These are phyloP conservation scores for Yarrowia osloensis DNA, from an alignment of 805 yeast genomes.

Conservation along the genomic window DNA sequence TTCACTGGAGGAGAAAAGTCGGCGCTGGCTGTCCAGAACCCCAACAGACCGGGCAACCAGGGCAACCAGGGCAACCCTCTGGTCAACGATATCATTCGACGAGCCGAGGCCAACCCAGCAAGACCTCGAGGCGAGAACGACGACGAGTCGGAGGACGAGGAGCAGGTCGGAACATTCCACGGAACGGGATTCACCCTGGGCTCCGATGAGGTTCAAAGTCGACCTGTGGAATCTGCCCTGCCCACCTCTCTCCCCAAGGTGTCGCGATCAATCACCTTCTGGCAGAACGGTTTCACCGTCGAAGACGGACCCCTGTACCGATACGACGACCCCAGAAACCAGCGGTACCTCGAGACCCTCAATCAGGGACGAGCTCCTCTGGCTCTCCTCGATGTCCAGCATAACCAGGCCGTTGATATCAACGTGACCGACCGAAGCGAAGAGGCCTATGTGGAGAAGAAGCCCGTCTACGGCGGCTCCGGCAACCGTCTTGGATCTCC, in stretches of 20 bases:
- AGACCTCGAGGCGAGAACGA: conserved; percentile 28
- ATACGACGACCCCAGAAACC: conserved; percentile 92
- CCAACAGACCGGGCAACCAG: conserved; percentile 43
- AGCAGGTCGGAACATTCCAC: conserved; percentile 34
- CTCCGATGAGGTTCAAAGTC: conserved; percentile 37
- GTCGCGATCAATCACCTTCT: conserved; percentile 81
- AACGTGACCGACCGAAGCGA: conserved; percentile 77
- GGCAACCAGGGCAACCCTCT: conserved; percentile 35
- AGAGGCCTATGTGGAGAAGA: conserved; percentile 77
- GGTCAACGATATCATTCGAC: conserved; percentile 43
- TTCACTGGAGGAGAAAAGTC: conserved; percentile 71
- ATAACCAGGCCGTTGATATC: conserved; percentile 93
- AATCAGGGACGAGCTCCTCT: conserved; percentile 91
- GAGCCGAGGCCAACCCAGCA: conserved; percentile 38
- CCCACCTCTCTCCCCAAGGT: conserved; percentile 49
- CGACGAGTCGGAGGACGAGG: conserved; percentile 36
- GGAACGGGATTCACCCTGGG: conserved; percentile 45
- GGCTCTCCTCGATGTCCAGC: conserved; percentile 73
- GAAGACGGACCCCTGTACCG: conserved; percentile 86
- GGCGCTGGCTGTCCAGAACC: conserved; percentile 75
- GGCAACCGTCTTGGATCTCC: conserved; percentile 92
- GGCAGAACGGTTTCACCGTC: conserved; percentile 95
- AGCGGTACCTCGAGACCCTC: conserved; percentile 72
- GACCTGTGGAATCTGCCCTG: conserved; percentile 32
- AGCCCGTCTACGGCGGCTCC: conserved; percentile 59